Conservation (phyloP, 805 yeast species). For the Barnettozyma sucrosica region DNA sequence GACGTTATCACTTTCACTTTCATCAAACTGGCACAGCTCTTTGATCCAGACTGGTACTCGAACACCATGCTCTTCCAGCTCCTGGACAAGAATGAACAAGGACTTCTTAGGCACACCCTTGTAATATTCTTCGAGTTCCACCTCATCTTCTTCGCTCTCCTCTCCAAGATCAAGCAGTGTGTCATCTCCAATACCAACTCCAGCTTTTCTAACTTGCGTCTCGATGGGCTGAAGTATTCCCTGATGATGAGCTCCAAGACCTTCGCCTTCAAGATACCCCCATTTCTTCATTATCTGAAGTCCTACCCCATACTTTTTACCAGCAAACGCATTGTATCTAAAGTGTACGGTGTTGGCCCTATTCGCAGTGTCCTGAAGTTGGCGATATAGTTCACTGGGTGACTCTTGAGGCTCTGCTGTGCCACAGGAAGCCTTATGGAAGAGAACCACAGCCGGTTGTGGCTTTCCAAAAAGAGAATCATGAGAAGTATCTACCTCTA, state of each 20-base stretch:
- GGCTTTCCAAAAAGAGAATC: not conserved
- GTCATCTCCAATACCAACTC: constrained; percentile 71
- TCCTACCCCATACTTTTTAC: constrained; percentile 70
- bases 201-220: constrained; percentile 49
- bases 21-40: constrained; percentile 18
- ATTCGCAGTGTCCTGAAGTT: constrained; percentile 20
- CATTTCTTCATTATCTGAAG: constrained; percentile 69
- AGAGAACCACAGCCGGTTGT: not conserved
- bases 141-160: constrained; percentile 11
- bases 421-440: not conserved
- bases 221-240: constrained; percentile 84
- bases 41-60: constrained; percentile 18
- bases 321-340: constrained; percentile 15
- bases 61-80: constrained; percentile 20
- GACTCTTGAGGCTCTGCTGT: constrained; percentile 10
- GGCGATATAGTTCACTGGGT: constrained; percentile 11
- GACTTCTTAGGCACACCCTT: constrained; percentile 25
- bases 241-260: constrained; percentile 65
- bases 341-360: not conserved
- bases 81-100: constrained; percentile 18
- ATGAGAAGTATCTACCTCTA: not conserved
- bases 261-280: constrained; percentile 85
- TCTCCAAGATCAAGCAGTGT: constrained; percentile 13
- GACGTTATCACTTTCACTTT: constrained; percentile 10
- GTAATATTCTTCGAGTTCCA: constrained; percentile 21